A percentile compares a stretch with the other conserved stretches of the same genome.
phyloP scores from a whole-genome alignment of 176 grass and related monocot species.

The Carex littledalei region DNA sequence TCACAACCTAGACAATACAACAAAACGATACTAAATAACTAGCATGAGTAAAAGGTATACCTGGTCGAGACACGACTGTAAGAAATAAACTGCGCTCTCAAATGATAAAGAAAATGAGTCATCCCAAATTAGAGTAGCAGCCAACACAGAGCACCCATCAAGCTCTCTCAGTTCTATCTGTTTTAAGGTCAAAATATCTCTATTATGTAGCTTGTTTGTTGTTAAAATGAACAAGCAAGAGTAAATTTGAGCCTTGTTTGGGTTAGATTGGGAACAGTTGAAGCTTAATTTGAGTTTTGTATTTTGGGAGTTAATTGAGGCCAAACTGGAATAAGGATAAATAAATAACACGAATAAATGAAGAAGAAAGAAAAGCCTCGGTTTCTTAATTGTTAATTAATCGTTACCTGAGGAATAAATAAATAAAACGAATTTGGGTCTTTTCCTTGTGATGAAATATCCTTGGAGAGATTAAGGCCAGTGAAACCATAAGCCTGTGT shows the following conservation, averaged over 20 bases:
- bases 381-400: conserved; percentile 19
- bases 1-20: not conserved
- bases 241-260: conserved; percentile 7
- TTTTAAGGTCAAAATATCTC: conserved; percentile 25
- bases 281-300: not conserved
- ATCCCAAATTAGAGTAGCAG: conserved; percentile 91
- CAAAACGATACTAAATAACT: not conserved
- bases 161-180: conserved; percentile 78
- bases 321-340: conserved; percentile 24
- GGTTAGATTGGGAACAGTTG: not conserved
- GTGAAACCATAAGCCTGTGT: conserved; percentile 67
- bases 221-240: conserved; percentile 18
- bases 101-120: conserved; percentile 57
- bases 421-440: conserved; percentile 54
- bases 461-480: conserved; percentile 44
- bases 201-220: conserved; percentile 22
- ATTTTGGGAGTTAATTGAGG: not conserved
- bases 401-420: conserved; percentile 81
- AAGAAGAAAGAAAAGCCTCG: not conserved
- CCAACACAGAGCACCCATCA: conserved; percentile 55
- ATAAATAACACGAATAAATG: not conserved
- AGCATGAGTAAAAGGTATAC: conserved; percentile 32
- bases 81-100: conserved; percentile 45
- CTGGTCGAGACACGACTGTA: conserved; percentile 56
- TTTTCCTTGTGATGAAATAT: conserved; percentile 33